Evolutionary conservation across 192 early-diverging fungal species (phyloP).

Genomic region (Rhizophagus prolifer): DNA sequence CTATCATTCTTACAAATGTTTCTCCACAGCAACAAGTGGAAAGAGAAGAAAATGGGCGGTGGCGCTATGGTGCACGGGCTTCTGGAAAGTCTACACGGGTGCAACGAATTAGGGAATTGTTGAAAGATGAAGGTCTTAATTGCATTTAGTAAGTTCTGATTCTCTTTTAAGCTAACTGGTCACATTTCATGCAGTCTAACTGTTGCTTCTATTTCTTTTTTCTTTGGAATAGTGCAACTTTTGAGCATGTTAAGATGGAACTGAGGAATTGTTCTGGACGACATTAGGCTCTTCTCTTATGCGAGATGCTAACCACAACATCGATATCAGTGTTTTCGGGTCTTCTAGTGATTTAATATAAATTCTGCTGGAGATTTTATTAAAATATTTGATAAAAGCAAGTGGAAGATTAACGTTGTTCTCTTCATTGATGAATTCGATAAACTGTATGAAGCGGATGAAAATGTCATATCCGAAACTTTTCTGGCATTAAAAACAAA

Average conservation of each 20-base stretch:
- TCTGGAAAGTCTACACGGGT: constrained; percentile 38
- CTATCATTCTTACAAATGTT: not conserved
- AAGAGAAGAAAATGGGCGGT: constrained; percentile 22
- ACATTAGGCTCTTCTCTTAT: not conserved
- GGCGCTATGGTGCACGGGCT: constrained; percentile 33
- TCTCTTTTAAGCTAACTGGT: no score
- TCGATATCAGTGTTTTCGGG: not conserved
- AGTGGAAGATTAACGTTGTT: constrained; percentile 10
- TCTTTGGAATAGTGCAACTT: constrained; percentile 14
- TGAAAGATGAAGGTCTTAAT: constrained; percentile 20
- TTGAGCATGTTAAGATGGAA: constrained; percentile 9
- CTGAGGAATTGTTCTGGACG: not conserved
- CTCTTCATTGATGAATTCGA: constrained; percentile 33
- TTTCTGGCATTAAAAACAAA: constrained; percentile 23
- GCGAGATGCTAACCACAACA: no score
- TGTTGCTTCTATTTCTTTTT: not conserved
- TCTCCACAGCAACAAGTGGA: not conserved
- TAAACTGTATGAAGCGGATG: constrained; percentile 17
- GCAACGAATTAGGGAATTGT: constrained; percentile 17
- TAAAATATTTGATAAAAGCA: not conserved
- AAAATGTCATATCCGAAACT: not conserved
- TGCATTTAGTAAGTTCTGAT: constrained; percentile 35
- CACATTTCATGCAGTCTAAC: not conserved
- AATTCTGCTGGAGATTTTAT: constrained; percentile 24
- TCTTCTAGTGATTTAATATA: not conserved